Evolutionary conservation across 306 rosid species (phyloP), one percentile per base, ranked within the genome.

Genomic region (Inga laurina): DNA sequence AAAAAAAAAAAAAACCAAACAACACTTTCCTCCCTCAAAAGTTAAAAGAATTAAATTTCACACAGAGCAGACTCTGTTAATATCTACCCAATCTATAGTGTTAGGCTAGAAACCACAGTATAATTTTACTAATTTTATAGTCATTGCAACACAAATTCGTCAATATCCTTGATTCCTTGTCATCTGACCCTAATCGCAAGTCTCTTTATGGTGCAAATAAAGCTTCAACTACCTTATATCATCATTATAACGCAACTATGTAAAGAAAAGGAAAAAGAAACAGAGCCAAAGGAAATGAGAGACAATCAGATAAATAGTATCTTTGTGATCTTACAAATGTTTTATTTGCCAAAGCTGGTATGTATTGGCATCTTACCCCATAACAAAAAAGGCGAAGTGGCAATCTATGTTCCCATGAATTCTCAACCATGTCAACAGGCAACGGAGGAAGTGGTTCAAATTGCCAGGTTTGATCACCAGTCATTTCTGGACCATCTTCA

Each of bases 351-450:
- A 52, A 32, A 78, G 39, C 68, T 83, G 62, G 27, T 81, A 78
- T 78, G 76, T 69, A 69, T 69, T 44, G 74, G 67, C 48, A 74
- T 44, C 97, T 90, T 88, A 96, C 98, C 97, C 98, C 94, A 79
- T 92, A 96, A 84, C 91, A 93, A 90, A 94, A 96, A 68, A 96
- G 86, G 86, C 52, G 76, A 84, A 92, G 90, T 35, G 89, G 90
- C 79, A 41, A 51, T 72, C 56, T 83, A 67, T 82, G 89, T 45
- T 88, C 89, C 83, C 80, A 86, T 44, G 86, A 87, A 74, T 89
- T 92, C 74, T 86, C 89, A 83, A 76, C 71, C 74, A 74, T 66
- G 43, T 88, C 83, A 74, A 85, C 83, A 82, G 88, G 89, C 66
- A 85, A 86, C 75, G 80, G 87, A 37, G 69, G 85, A 77, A 78